These are phyloP conservation scores for Leccinum subtestaceum DNA, from an alignment of 768 basidiomycete genomes.

Conservation along the genomic window DNA sequence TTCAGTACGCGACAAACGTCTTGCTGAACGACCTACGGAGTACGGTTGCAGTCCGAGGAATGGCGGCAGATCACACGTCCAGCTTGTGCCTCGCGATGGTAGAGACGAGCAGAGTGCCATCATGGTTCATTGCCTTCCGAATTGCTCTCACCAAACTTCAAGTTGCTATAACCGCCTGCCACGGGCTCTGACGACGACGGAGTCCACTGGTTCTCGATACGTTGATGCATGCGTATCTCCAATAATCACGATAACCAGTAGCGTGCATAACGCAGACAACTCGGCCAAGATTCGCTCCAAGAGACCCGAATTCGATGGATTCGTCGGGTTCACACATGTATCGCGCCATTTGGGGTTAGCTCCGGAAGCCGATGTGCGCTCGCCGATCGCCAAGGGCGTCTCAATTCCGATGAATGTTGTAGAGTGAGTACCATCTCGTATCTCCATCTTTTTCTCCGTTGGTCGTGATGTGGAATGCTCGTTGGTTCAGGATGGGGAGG, in stretches of 20 bases:
- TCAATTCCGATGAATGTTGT: conserved; percentile 19
- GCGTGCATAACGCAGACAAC: not conserved
- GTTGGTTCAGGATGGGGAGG: conserved; percentile 14
- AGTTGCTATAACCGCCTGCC: conserved; percentile 2
- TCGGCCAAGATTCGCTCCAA: not conserved
- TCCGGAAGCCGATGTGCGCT: conserved; percentile 27
- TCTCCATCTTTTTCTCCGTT: not conserved
- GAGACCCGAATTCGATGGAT: not conserved
- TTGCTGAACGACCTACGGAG: conserved; percentile 1
- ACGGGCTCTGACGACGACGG: not conserved
- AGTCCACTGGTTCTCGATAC: conserved; percentile 15
- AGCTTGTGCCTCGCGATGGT: conserved; percentile 18
- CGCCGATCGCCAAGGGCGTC: conserved; percentile 25
- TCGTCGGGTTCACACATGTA: conserved; percentile 15
- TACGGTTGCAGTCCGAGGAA: conserved; percentile 1
- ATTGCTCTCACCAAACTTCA: conserved; percentile 19
- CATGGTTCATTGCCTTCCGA: conserved; percentile 17
- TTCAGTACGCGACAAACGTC: not conserved
- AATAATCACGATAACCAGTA: conserved; percentile 11
- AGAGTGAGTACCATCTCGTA: conserved; percentile 21
- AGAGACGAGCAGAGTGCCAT: conserved; percentile 11
- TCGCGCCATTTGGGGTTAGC: conserved; percentile 6
- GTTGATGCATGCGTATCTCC: conserved; percentile 30
- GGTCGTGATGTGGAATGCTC: conserved; percentile 10
- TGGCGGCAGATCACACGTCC: conserved; percentile 21